A percentile compares a stretch with the other conserved stretches of the same genome.
phyloP scores from a whole-genome alignment of 78 protist species.

The Dictyostelium brefeldianum region DNA sequence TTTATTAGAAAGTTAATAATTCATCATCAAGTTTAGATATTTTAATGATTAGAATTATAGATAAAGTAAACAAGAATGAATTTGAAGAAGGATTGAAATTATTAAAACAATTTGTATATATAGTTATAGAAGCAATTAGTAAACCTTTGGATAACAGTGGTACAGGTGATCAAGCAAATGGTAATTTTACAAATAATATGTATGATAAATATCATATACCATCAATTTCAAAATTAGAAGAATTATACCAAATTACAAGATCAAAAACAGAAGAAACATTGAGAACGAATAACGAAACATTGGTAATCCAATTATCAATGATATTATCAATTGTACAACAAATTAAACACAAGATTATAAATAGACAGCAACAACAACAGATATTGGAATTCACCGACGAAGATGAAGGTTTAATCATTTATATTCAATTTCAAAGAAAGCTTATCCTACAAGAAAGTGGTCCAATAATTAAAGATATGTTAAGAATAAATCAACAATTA shows the following conservation, averaged over 20 bases:
- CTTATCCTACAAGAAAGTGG: background rate
- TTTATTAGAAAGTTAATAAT: conserved; percentile 26
- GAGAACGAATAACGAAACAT: conserved; percentile 25
- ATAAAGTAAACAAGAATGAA: conserved; percentile 42
- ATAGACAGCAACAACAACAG: conserved; percentile 7
- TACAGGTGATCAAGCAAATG: background rate
- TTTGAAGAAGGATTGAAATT: conserved; percentile 16
- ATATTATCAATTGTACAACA: conserved; percentile 52
- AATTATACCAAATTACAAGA: conserved; percentile 47
- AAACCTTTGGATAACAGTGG: background rate
- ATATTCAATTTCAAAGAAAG: conserved; percentile 38
- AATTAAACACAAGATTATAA: background rate
- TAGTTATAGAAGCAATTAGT: conserved; percentile 16
- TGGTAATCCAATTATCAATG: conserved; percentile 10
- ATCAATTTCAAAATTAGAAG: conserved; percentile 58
- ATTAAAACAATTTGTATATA: conserved; percentile 68
- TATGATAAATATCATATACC: conserved; percentile 51
- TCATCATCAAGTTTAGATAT: conserved; percentile 58
- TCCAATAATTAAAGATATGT: conserved; percentile 44
- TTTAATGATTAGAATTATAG: conserved; percentile 42
- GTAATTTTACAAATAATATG: conserved; percentile 4
- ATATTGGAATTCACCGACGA: background rate
- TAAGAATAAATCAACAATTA: conserved; percentile 24
- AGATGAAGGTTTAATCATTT: conserved; percentile 52
- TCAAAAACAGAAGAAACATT: conserved; percentile 34